These are phyloP conservation scores for Tricholoma bakamatsutake DNA, from an alignment of 768 basidiomycete species.

Conservation along the genomic window DNA sequence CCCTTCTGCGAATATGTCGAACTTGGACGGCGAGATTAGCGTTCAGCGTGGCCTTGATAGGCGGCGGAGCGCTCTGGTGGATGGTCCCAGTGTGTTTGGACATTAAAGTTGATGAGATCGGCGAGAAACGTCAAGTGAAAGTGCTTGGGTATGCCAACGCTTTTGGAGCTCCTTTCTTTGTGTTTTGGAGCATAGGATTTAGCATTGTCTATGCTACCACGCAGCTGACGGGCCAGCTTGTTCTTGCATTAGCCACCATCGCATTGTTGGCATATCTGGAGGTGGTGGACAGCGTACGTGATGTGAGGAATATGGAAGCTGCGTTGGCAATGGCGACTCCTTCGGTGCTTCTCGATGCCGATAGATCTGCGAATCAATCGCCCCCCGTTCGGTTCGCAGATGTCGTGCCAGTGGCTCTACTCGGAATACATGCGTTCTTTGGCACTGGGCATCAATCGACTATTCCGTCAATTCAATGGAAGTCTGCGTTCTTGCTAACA, in stretches of 20 bases:
- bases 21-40: conserved; percentile 58
- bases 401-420: conserved; percentile 64
- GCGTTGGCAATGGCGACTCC: conserved; percentile 46
- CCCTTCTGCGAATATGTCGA: conserved; percentile 43
- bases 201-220: conserved; percentile 56
- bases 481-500: conserved; percentile 81
- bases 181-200: conserved; percentile 72
- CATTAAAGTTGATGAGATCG: conserved; percentile 31
- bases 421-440: conserved; percentile 76
- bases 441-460: conserved; percentile 90
- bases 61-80: conserved; percentile 65
- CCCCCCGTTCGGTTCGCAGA: conserved; percentile 56
- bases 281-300: conserved; percentile 74
- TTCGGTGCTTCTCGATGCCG: conserved; percentile 33
- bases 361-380: conserved; percentile 21
- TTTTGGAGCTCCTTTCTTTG: conserved; percentile 80
- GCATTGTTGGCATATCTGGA: conserved; percentile 77
- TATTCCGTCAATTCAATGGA: conserved; percentile 92
- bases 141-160: conserved; percentile 88
- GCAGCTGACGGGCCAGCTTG: conserved; percentile 81
- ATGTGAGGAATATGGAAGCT: conserved; percentile 49
- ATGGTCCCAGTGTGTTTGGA: conserved; percentile 69
- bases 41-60: conserved; percentile 44
- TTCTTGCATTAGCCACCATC: conserved; percentile 55
- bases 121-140: conserved; percentile 37